Base-by-base conservation (phyloP, 2,329 filamentous ascomycete genomes). In the Aspergillus sojae region DNA sequence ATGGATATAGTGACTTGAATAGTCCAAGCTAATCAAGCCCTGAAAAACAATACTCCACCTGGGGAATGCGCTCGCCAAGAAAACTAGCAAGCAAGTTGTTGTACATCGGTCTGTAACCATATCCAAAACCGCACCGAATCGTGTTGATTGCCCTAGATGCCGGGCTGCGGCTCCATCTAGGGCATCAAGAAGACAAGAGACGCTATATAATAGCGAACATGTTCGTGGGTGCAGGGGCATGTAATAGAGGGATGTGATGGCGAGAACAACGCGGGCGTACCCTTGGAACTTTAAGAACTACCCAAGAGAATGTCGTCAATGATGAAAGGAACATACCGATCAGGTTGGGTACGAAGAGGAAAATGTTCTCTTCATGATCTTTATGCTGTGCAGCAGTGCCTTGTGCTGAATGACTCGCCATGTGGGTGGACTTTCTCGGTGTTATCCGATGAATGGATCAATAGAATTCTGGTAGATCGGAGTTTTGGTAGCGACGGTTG, bases 51-150 rank as follows among this genome's bases (percentile, higher is more conserved):
- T 92, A 70, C 91, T 89, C 89, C 92, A 97, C 64, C 93, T 86
- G 3, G 94, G 94, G 79, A 95, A 97, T n/a, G 94, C 94, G 12
- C 91, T 94, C 19, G 91, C 91, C 61, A 98, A 82, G 82, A 97
- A 97, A 55, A 97, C 93, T 53, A 97, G 86, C 69, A 98, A 81
- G 78, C 94, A 97, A 1, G 93, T 89, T 4, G 94, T 98, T 32
- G 94, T 97, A 83, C 94, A 97, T 65, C 94, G 89, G 80, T 97
- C 94, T 28, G 94, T 97, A 62, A 97, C 93, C 94, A 97, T 97
- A 82, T 97, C 94, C 65, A 97, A 85, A 34, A 97, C 93, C 39
- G 94, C 94, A 67, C 94, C 94, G 77, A 97, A 98, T 68, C 90
- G 90, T 55, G 94, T 97, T 50, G 91, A 93, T 80, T 97, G 94